Evolutionary conservation across 164 flowering plant species (phyloP), one percentile per base, ranked within the genome.

Genomic region (Chimonanthus salicifolius): DNA sequence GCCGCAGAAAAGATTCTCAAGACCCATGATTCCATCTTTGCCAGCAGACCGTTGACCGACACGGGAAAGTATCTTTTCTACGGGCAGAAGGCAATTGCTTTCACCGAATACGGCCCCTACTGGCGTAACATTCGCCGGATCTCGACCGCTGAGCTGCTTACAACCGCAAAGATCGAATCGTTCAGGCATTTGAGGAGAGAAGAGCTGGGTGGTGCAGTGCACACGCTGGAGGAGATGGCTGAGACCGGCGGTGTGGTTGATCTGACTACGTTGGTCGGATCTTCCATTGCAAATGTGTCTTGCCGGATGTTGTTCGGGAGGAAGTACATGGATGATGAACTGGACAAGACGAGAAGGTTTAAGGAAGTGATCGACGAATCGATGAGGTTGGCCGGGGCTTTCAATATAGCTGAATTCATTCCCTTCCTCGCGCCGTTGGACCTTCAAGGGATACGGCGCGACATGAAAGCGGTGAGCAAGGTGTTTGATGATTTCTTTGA

Each of bases 371-470:
- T 84, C 9, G 85, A 86, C 15, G 89, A 88, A 78, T 13, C 83
- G 65, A 76, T 84, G 21, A 67, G 73, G 74, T 77, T 88, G 13
- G 77, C 68, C 63, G 91, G 86, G 65, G 85, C 82, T n/a, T 46
- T 82, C 72, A 82, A 83, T 15, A 67, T 88, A 3, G 89, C 89
- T 0, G 91, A 88, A 58, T 88, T 78, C 2, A 84, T 88, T 21
- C 91, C 91, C 0, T 88, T 85, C 84, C 21, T 86, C 0, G 74
- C 74, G 43, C 82, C 80, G 63, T 50, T 88, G 81, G 91, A 88
- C 60, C 68, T 86, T 71, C 83, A 84, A 43, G 89, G 89, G 44
- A 68, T 83, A 47, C 74, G 81, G 3, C 85, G 80, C 80, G 78
- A 87, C 70, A 83, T 86, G 87, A 87, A 83, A 82, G 80, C 65